phyloP scores from a whole-genome alignment of 768 basidiomycete genomes.

The Naganishia randhawae region DNA sequence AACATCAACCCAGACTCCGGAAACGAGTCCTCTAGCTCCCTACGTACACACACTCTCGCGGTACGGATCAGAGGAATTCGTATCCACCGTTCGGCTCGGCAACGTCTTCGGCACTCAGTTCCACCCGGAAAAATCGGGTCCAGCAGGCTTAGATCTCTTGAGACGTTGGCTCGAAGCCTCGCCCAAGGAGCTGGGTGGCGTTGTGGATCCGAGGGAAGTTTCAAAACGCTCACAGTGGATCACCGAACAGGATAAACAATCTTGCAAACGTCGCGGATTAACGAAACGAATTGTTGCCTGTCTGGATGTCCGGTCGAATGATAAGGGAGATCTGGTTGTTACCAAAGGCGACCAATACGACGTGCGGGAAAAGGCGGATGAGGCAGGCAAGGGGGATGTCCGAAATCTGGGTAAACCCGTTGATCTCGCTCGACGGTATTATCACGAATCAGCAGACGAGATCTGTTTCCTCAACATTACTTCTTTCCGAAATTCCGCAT shows the following conservation, averaged over 20 bases:
- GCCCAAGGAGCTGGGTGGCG: conserved; percentile 34
- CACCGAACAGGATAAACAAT: conserved; percentile 28
- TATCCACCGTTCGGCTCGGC: conserved; percentile 73
- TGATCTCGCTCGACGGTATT: conserved; percentile 81
- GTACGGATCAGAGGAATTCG: conserved; percentile 88
- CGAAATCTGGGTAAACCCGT: conserved; percentile 98
- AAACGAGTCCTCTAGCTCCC: conserved; percentile 57
- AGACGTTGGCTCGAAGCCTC: conserved; percentile 66
- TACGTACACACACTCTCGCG: conserved; percentile 85
- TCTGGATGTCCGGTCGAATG: conserved; percentile 95
- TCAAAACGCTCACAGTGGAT: conserved; percentile 8
- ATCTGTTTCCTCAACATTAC: conserved; percentile 98
- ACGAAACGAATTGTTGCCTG: conserved; percentile 95
- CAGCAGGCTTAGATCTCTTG: conserved; percentile 75
- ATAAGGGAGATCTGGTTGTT: conserved; percentile 91
- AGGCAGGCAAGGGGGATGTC: conserved; percentile 54
- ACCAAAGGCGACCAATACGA: conserved; percentile 99
- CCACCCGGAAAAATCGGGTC: conserved; percentile 95
- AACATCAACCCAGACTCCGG: conserved; percentile 30
- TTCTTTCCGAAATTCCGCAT: conserved; percentile 92
- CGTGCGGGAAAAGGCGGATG: conserved; percentile 70
- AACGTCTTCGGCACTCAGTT: conserved; percentile 93
- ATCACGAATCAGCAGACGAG: conserved; percentile 84
- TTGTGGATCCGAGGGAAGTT: conserved; percentile 18
- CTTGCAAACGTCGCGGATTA: conserved; percentile 54